Evolutionary conservation across 805 yeast species (phyloP).

Genomic region (Suhomyces prunicola): DNA sequence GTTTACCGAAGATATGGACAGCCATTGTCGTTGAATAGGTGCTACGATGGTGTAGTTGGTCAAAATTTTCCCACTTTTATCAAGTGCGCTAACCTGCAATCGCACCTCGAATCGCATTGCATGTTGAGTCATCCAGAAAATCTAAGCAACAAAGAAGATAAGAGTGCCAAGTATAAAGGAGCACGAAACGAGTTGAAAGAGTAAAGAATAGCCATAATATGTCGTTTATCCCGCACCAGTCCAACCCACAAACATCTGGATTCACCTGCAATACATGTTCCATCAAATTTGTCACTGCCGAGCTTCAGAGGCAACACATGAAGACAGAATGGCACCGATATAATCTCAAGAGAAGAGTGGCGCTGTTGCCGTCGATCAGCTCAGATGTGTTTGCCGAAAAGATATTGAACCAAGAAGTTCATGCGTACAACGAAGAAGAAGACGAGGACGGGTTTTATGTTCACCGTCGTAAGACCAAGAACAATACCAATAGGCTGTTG

Average conservation of each 20-base stretch:
- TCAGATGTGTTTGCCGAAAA: constrained; percentile 62
- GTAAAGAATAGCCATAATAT: not conserved
- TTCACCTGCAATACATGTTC: constrained; percentile 87
- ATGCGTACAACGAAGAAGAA: constrained; percentile 25
- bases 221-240: constrained; percentile 22
- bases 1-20: constrained; percentile 44
- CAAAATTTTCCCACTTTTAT: constrained; percentile 5
- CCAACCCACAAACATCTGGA: constrained; percentile 23
- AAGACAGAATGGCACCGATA: constrained; percentile 98
- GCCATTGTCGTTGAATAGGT: constrained; percentile 24
- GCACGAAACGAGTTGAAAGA: not conserved
- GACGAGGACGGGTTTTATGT: constrained; percentile 56
- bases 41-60: too few relatives aligned
- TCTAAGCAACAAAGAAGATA: not conserved
- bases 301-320: constrained; percentile 89
- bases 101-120: not conserved
- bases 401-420: constrained; percentile 32
- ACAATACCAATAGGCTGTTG: constrained; percentile 23
- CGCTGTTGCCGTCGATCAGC: constrained; percentile 47
- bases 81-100: not conserved
- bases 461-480: constrained; percentile 21
- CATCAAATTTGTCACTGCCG: constrained; percentile 76
- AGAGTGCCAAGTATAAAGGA: not conserved
- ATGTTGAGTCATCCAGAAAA: not conserved
- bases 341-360: constrained; percentile 90